These are phyloP conservation scores for Lecanicillium sp. DNA, from an alignment of 2,329 filamentous ascomycete genomes.

Conservation along the genomic window DNA sequence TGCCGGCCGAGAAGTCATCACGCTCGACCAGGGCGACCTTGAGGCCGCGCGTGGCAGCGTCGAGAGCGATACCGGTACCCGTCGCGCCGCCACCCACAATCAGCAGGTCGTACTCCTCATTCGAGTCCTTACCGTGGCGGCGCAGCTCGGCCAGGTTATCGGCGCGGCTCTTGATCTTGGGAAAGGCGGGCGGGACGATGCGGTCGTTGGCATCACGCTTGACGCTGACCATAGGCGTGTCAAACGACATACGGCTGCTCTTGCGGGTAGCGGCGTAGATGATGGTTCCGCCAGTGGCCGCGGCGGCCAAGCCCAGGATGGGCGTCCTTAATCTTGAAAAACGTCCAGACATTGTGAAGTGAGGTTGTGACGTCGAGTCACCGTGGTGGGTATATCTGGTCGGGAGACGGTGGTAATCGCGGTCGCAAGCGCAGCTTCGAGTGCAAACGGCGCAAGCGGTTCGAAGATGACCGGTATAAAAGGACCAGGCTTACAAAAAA, in stretches of 20 bases:
- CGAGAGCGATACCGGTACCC: constrained; percentile 71
- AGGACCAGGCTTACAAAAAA: too few species aligned
- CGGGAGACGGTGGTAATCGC: neutral
- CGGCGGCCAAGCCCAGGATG: constrained; percentile 22
- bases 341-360: constrained; percentile 24
- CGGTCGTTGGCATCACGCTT: constrained; percentile 27
- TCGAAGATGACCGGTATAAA: too few species aligned
- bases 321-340: constrained; percentile 27
- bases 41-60: constrained; percentile 70
- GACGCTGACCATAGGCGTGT: constrained; percentile 24
- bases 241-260: constrained; percentile 20
- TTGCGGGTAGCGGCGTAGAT: constrained; percentile 19
- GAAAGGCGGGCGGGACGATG: constrained; percentile 30
- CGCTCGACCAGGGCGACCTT: constrained; percentile 76
- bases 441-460: too few species aligned
- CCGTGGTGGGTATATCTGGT: neutral
- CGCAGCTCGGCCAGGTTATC: constrained; percentile 33
- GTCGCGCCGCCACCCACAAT: constrained; percentile 76
- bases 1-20: constrained; percentile 76
- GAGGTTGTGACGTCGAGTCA: too few species aligned
- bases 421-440: too few species aligned
- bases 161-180: constrained; percentile 23
- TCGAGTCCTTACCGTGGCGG: constrained; percentile 22
- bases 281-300: constrained; percentile 20
- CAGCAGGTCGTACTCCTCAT: constrained; percentile 64